phyloP scores from a whole-genome alignment of 2,329 filamentous ascomycete species.

The Leptographium flavum region DNA sequence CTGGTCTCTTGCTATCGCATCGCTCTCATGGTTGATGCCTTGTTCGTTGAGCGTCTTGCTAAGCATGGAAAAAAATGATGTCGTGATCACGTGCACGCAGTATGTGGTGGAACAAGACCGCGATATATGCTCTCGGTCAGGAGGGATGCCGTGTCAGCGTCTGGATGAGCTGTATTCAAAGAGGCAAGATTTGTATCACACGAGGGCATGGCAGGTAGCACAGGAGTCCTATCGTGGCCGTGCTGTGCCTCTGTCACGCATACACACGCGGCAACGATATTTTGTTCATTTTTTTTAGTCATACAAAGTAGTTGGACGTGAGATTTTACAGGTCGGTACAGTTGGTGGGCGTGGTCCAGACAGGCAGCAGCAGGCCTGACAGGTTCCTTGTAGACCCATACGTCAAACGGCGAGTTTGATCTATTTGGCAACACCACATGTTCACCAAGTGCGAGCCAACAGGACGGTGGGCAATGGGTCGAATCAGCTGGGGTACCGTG shows the following conservation, averaged over 20 bases:
- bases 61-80: neutral
- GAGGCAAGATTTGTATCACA: too few relatives aligned
- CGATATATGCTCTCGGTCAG: too few relatives aligned
- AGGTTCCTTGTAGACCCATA: neutral
- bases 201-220: too few relatives aligned
- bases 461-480: neutral
- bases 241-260: too few relatives aligned
- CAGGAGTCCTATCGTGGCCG: too few relatives aligned
- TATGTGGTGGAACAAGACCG: too few relatives aligned
- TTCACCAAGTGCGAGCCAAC: too few relatives aligned
- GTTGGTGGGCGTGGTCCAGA: neutral
- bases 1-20: neutral
- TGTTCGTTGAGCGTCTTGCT: too few relatives aligned
- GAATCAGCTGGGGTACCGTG: constrained; percentile 40
- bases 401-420: too few relatives aligned
- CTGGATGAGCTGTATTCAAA: too few relatives aligned
- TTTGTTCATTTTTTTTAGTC: neutral
- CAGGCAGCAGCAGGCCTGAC: neutral
- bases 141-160: too few relatives aligned
- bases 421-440: neutral
- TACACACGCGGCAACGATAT: neutral
- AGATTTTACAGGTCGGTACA: neutral
- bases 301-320: neutral
- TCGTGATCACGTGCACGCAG: neutral
- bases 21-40: too few relatives aligned